These are phyloP conservation scores for Magnaporthiopsis incrustans DNA, from an alignment of 2,329 filamentous ascomycete species.

Conservation along the genomic window DNA sequence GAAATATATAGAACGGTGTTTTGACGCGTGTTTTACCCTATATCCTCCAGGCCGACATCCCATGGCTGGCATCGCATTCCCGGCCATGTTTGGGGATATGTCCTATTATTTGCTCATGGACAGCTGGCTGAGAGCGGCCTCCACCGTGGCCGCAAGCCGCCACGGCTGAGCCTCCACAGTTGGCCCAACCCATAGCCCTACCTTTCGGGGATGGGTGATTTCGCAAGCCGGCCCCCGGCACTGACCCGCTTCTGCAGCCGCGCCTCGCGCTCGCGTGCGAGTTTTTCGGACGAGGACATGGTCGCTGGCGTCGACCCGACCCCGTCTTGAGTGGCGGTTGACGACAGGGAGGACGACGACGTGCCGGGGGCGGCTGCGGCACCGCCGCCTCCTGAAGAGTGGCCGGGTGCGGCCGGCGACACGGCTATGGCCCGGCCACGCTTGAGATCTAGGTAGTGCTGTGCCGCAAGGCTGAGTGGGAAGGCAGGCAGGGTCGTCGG, in stretches of 20 bases:
- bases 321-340: constrained; percentile 10
- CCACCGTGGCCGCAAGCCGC: background rate
- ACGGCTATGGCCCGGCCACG: constrained; percentile 33
- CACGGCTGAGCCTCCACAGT: background rate
- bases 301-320: constrained; percentile 12
- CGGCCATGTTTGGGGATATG: background rate
- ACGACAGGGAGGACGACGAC: constrained; percentile 39
- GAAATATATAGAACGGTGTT: constrained; percentile 1
- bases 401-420: constrained; percentile 13
- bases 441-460: constrained; percentile 79
- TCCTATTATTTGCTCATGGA: background rate
- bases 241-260: constrained; percentile 73
- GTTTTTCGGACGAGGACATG: constrained; percentile 28
- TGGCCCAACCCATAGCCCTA: constrained; percentile 28
- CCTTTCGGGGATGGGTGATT: constrained; percentile 54
- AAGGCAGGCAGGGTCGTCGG: constrained; percentile 70
- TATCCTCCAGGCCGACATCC: background rate
- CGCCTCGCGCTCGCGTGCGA: constrained; percentile 56
- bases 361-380: constrained; percentile 53
- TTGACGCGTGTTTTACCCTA: background rate
- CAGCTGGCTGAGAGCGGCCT: background rate
- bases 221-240: constrained; percentile 64
- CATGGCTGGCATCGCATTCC: background rate
- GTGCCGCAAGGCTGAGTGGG: constrained; percentile 71
- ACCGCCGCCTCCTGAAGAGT: constrained; percentile 9